phyloP scores from a whole-genome alignment of 495 filamentous ascomycete genomes.

The Aspergillus baeticus region DNA sequence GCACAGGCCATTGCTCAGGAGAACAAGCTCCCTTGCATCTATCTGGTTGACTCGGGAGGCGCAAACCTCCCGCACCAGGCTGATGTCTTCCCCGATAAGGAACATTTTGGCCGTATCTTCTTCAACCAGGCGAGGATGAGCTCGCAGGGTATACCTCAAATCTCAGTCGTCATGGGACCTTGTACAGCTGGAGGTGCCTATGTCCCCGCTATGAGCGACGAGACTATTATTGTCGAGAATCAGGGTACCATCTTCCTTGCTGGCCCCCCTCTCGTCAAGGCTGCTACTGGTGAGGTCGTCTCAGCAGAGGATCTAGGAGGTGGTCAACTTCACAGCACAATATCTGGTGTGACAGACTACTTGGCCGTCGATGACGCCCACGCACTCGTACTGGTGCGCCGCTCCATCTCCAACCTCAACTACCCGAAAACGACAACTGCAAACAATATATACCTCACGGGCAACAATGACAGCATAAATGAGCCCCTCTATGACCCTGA shows the following conservation, averaged over 20 bases:
- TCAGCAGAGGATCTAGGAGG: conserved; percentile 92
- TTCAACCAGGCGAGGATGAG: conserved; percentile 95
- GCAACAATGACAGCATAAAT: conserved; percentile 31
- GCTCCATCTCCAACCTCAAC: conserved; percentile 85
- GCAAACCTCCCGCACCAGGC: conserved; percentile 95
- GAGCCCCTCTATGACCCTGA: conserved; percentile 81
- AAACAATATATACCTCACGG: conserved; percentile 17
- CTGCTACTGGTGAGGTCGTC: conserved; percentile 92
- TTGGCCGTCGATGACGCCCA: conserved; percentile 93
- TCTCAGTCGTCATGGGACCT: conserved; percentile 96
- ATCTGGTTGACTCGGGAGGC: conserved; percentile 94
- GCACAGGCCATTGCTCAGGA: conserved; percentile 90
- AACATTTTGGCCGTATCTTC: conserved; percentile 97
- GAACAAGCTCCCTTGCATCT: conserved; percentile 86
- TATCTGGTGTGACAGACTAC: conserved; percentile 96
- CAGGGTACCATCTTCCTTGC: conserved; percentile 97
- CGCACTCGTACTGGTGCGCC: conserved; percentile 80
- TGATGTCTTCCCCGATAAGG: conserved; percentile 92
- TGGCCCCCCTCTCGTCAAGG: conserved; percentile 92
- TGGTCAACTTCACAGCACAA: conserved; percentile 84
- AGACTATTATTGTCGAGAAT: conserved; percentile 92
- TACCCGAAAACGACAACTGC: conserved; percentile 54
- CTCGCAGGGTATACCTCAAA: conserved; percentile 82
- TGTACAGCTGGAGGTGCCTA: conserved; percentile 96
- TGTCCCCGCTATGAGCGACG: conserved; percentile 95